Evolutionary conservation across 768 basidiomycete species (phyloP), one percentile per base, ranked within the genome.

Genomic region (Serendipita sp.): DNA sequence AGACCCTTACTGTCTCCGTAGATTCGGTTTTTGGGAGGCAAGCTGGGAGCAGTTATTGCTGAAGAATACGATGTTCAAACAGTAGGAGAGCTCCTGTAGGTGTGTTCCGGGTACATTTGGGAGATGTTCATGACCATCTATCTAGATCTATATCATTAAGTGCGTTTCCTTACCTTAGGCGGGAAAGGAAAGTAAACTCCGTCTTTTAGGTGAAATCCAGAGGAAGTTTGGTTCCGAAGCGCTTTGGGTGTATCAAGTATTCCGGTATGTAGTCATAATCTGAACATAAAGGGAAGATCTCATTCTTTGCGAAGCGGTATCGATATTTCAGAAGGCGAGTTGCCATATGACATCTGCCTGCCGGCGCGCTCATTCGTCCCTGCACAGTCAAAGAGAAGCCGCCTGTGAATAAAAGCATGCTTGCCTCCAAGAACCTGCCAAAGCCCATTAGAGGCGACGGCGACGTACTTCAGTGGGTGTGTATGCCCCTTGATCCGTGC

Each of bases 21-120:
- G 91, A 98, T 99, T 71, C 83, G 96, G 10, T 91, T 90, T 69
- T 77, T 99, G 0, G 96, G 96, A 2, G 96, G 96, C 15, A 99
- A 98, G 74, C 81, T 98, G 0, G 96, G 96, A 1, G 80, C 83
- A 63, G 86, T 89, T 1, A 77, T 99, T 32, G 91, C 91, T 1
- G 83, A 85, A 66, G 88, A 92, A 71, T 97, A 90, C 69, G 89
- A 89, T 69, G 94, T 83, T 3, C 86, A 87, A 11, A 92, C 88
- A 3, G 92, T 98, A 3, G 88, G 84, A 0, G 95, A 99, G 70
- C 78, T 98, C 63, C 74, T 95, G 93, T 93, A 71, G 68, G 77
- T 2, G 23, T 32, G 10, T 35, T 60, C 7, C n/a, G 4, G 35
- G 23, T 36, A 60, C 34, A 60, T n/a, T 28, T 32, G 23, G 16